Percentiles rank a stretch among this genome's conserved stretches.
Evolutionary conservation across 23 red algal species (phyloP).

Genomic region (Gracilaria caudata): DNA sequence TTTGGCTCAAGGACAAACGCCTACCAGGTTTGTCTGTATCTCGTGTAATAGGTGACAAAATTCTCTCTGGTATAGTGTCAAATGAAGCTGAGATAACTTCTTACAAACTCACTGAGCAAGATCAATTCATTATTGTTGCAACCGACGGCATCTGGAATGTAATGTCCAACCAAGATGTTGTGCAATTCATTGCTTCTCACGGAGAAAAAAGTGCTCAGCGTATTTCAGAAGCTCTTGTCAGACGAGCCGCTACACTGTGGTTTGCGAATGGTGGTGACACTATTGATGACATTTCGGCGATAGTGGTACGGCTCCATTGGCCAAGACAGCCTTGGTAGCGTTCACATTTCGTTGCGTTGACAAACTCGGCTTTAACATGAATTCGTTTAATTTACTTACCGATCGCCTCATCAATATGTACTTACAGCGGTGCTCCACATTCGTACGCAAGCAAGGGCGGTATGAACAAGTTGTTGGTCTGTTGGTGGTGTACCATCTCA

Average conservation of each 20-base stretch:
- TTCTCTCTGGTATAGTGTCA: constrained; percentile 67
- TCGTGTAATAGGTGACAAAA: constrained; percentile 75
- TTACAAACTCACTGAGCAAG: constrained; percentile 41
- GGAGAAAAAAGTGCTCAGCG: constrained; percentile 55
- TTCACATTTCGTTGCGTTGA: background rate
- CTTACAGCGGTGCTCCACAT: background rate
- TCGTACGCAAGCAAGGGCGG: too few relatives aligned
- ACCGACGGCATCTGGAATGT: constrained; percentile 87
- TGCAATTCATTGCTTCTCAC: constrained; percentile 59
- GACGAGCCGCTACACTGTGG: constrained; percentile 77
- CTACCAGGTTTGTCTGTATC: constrained; percentile 83
- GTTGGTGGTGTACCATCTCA: too few relatives aligned
- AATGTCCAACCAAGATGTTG: constrained; percentile 80
- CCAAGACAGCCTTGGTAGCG: background rate
- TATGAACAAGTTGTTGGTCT: too few relatives aligned
- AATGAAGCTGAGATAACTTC: constrained; percentile 73
- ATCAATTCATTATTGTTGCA: constrained; percentile 79
- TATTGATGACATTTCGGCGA: constrained; percentile 51
- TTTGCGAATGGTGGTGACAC: constrained; percentile 45
- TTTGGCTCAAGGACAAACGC: constrained; percentile 81
- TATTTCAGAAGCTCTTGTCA: constrained; percentile 84
- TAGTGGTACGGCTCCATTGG: constrained; percentile 22
- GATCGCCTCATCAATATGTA: background rate
- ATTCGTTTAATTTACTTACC: background rate
- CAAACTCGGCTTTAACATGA: background rate